These are phyloP conservation scores for Micractinium conductrix DNA, from an alignment of 139 green algal species.

Conservation along the genomic window DNA sequence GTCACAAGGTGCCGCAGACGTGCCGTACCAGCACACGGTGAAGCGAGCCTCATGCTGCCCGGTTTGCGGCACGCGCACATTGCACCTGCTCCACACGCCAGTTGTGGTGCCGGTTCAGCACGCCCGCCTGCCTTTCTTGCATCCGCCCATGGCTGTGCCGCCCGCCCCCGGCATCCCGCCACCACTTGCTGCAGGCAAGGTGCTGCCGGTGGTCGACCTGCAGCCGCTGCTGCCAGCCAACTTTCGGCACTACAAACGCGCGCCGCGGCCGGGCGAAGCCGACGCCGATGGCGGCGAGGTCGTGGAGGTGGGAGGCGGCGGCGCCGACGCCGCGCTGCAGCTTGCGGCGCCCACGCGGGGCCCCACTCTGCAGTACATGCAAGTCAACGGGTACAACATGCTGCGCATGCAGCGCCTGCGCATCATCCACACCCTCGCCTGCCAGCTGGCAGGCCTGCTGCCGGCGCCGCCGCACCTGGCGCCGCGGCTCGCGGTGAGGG, in stretches of 20 bases:
- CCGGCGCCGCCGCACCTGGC: no score
- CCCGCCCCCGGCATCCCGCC: no score
- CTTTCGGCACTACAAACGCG: not conserved
- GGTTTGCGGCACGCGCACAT: no score
- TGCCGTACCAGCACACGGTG: not conserved
- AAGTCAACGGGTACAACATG: not conserved
- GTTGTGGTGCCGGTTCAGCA: no score
- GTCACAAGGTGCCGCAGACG: no score
- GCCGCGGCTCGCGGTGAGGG: no score
- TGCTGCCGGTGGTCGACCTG: not conserved
- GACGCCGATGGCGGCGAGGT: not conserved
- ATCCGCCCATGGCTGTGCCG: no score
- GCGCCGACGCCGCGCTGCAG: not conserved
- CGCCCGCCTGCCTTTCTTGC: no score
- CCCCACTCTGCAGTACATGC: not conserved
- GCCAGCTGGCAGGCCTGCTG: slow-evolving; percentile 5
- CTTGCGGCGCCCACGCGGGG: not conserved
- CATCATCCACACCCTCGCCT: not conserved
- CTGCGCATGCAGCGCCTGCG: not conserved
- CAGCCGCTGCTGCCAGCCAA: not conserved
- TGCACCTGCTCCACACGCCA: no score
- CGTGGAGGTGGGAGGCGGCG: not conserved
- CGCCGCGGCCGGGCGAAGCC: not conserved
- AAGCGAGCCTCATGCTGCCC: no score
- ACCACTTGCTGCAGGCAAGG: slow-evolving; percentile 15